Conservation (phyloP, 2,329 filamentous ascomycete species). For the Trichoderma atroviride region DNA sequence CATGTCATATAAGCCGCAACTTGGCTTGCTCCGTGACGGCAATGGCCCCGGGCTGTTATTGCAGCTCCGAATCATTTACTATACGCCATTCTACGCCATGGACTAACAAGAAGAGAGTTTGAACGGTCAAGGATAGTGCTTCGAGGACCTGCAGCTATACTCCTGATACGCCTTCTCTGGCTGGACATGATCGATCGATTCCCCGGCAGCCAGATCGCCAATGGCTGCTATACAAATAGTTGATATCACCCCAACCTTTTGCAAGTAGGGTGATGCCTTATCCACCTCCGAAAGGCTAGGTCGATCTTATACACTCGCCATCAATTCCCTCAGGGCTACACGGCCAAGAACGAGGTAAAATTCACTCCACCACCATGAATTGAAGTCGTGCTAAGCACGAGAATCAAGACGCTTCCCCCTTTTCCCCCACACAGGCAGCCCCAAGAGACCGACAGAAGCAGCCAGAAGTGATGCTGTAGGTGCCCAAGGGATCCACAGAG, state of each 20-base stretch:
- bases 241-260: not conserved
- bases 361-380: not conserved
- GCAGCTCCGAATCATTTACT: not conserved
- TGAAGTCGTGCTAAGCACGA: not conserved
- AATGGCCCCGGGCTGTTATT: not conserved
- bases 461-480: not conserved
- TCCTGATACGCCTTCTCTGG: not conserved
- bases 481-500: not conserved
- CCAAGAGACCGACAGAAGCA: not conserved
- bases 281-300: not conserved
- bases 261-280: not conserved
- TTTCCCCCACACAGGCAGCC: not conserved
- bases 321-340: not conserved
- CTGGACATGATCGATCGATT: constrained; percentile 15
- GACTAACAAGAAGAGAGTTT: not conserved
- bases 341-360: not conserved
- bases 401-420: not conserved
- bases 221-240: not conserved
- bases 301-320: not conserved
- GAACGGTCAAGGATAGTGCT: not conserved
- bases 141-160: not conserved
- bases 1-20: not conserved
- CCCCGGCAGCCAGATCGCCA: constrained; percentile 13
- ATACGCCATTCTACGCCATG: not conserved
- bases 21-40: not conserved